A percentile compares a stretch with the other conserved stretches of the same genome.
Conservation (phyloP, 2,329 filamentous ascomycete genomes). For the Diaporthe sp. region DNA sequence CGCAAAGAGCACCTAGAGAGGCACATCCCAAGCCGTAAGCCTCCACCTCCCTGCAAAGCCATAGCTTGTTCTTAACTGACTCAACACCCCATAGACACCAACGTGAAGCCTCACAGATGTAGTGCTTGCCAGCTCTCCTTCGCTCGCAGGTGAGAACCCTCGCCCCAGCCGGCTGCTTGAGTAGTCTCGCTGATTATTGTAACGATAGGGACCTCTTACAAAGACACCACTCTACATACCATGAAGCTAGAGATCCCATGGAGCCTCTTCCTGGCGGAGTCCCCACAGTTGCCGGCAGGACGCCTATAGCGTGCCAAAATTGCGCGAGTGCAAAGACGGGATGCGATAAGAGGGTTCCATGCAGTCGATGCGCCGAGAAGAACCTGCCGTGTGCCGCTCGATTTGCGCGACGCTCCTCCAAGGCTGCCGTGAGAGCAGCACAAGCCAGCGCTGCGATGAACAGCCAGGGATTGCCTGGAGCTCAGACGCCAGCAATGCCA, state of each 20-base stretch:
- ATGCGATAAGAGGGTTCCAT: constrained; percentile 64
- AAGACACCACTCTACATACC: constrained; percentile 65
- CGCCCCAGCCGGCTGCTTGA: background rate
- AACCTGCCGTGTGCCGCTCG: constrained; percentile 62
- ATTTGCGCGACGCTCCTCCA: constrained; percentile 65
- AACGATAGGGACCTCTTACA: constrained; percentile 62
- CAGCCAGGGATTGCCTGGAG: constrained; percentile 44
- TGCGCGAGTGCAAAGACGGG: constrained; percentile 66
- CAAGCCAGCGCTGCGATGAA: constrained; percentile 55
- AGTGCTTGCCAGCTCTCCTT: constrained; percentile 64
- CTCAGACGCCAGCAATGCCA: constrained; percentile 44
- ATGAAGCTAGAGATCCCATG: constrained; percentile 62
- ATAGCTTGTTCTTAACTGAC: constrained; percentile 38
- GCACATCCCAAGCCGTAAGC: constrained; percentile 66
- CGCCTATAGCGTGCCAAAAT: constrained; percentile 63
- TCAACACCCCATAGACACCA: constrained; percentile 58
- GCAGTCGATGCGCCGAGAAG: constrained; percentile 63
- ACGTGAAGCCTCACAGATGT: constrained; percentile 67
- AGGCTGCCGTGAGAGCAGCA: constrained; percentile 59
- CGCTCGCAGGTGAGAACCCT: constrained; percentile 58
- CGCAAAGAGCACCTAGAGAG: constrained; percentile 70
- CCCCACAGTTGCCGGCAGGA: constrained; percentile 57
- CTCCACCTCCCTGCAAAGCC: background rate
- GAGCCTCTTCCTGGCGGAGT: constrained; percentile 59
- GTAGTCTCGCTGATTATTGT: background rate